phyloP scores from a whole-genome alignment of 2,329 filamentous ascomycete species.

The Penicillium paneum region DNA sequence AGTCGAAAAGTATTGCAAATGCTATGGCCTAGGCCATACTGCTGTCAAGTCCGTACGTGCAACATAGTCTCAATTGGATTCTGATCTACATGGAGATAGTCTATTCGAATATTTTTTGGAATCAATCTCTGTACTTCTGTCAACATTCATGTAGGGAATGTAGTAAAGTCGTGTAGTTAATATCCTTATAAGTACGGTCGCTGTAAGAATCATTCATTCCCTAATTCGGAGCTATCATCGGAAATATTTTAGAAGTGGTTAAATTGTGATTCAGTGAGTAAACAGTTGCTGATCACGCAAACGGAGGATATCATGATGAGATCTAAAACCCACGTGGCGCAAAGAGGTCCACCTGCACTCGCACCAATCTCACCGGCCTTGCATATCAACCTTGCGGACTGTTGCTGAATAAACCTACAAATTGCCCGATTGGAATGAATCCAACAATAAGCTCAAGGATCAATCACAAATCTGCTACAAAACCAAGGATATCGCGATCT shows the following conservation, averaged over 20 bases:
- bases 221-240: neutral
- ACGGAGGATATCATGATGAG: constrained; percentile 22
- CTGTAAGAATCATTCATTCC: too few relatives aligned
- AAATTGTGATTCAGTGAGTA: neutral
- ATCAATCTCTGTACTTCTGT: neutral
- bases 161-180: neutral
- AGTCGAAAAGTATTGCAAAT: constrained; percentile 10
- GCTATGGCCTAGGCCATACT: neutral
- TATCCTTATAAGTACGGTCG: neutral
- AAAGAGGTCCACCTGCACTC: neutral
- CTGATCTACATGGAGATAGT: neutral
- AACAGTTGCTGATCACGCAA: constrained; percentile 14
- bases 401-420: neutral
- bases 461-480: neutral
- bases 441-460: neutral
- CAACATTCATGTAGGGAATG: neutral
- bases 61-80: too few relatives aligned
- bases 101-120: neutral
- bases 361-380: neutral
- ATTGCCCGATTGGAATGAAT: constrained; percentile 4
- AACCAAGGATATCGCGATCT: neutral
- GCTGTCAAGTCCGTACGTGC: neutral
- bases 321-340: neutral
- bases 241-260: too few relatives aligned
- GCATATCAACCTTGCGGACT: neutral